Evolutionary conservation across 257 asterid species (phyloP).

Genomic region (Nicotiana attenuata): DNA sequence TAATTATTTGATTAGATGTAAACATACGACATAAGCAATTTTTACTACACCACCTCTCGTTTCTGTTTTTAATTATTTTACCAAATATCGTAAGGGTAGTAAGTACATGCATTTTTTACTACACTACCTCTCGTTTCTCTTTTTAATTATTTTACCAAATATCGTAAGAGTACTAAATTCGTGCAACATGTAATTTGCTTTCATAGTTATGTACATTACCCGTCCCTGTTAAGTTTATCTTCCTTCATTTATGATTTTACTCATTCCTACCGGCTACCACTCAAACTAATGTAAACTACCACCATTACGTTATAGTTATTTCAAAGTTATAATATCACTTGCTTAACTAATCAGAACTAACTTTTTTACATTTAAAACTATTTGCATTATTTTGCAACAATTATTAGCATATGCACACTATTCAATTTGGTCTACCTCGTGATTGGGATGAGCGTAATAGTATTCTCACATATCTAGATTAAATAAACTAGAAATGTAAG

Average conservation of each 20-base stretch:
- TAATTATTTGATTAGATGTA: neutral
- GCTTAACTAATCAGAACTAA: too few species aligned
- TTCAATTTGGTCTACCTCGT: neutral
- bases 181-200: neutral
- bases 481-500: too few species aligned
- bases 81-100: neutral
- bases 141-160: neutral
- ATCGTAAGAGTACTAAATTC: neutral
- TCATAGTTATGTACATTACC: neutral
- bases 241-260: neutral
- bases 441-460: neutral
- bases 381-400: too few species aligned
- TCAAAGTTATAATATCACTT: neutral
- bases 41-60: too few species aligned
- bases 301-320: neutral
- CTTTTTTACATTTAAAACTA: too few species aligned
- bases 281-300: neutral
- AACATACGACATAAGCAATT: neutral
- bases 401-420: neutral
- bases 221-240: neutral
- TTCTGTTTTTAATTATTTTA: neutral
- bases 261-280: neutral
- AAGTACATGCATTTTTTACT: neutral
- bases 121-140: neutral
- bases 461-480: neutral